These are phyloP conservation scores for Hypoxylon trugodes DNA, from an alignment of 495 filamentous ascomycete species.

Conservation along the genomic window DNA sequence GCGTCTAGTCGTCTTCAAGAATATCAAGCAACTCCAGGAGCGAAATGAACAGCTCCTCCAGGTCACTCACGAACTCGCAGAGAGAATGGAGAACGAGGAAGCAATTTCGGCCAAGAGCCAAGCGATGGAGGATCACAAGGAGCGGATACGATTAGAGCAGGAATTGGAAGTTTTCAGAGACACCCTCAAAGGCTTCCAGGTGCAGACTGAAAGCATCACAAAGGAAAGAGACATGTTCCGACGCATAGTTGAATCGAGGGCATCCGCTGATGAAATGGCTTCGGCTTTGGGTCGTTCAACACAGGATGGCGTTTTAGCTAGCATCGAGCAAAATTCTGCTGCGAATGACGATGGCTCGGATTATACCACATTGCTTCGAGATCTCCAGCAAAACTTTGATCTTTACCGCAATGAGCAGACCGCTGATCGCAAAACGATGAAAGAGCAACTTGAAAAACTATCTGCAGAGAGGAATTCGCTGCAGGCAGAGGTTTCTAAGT, in stretches of 20 bases:
- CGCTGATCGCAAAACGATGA: constrained; percentile 78
- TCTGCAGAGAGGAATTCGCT: constrained; percentile 82
- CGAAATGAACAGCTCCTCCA: constrained; percentile 86
- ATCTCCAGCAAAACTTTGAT: constrained; percentile 90
- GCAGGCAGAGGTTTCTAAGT: constrained; percentile 77
- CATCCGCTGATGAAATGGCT: constrained; percentile 64
- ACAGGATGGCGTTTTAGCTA: constrained; percentile 58
- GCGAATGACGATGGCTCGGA: constrained; percentile 61
- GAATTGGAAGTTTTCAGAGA: constrained; percentile 68
- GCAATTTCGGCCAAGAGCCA: constrained; percentile 73
- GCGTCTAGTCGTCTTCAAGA: constrained; percentile 81
- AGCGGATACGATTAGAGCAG: constrained; percentile 73
- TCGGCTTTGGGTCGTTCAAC: constrained; percentile 73
- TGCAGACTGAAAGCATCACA: constrained; percentile 88
- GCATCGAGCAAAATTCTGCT: constrained; percentile 56
- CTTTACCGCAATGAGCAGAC: constrained; percentile 84
- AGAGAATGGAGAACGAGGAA: constrained; percentile 91
- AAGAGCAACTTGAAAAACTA: constrained; percentile 84
- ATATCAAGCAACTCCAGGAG: constrained; percentile 83
- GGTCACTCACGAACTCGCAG: constrained; percentile 81
- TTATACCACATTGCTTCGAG: constrained; percentile 75
- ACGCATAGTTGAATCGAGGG: constrained; percentile 82
- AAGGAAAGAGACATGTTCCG: constrained; percentile 97
- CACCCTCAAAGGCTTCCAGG: constrained; percentile 78
- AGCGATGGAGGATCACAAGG: constrained; percentile 74